Evolutionary conservation across 176 grass and related monocot species (phyloP).

Genomic region (Eremochloa ophiuroides): DNA sequence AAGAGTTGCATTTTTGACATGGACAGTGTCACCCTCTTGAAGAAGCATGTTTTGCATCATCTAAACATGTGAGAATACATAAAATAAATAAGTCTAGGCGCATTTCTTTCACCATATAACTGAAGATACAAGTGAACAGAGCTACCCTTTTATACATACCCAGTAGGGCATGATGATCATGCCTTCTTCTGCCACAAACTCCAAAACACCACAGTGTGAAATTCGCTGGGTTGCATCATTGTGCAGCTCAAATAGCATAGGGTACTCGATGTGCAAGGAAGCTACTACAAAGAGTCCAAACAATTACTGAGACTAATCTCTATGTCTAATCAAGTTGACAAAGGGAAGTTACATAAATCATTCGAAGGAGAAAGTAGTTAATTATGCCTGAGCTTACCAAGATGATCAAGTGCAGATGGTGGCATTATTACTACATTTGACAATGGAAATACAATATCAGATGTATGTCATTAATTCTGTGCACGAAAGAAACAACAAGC

Average conservation of each 20-base stretch:
- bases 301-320: not conserved
- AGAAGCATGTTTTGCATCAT: conserved; percentile 99
- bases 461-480: not conserved
- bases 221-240: conserved; percentile 59
- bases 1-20: conserved; percentile 70
- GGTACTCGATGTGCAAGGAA: conserved; percentile 80
- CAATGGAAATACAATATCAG: conserved; percentile 16
- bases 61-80: conserved; percentile 36
- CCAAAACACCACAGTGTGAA: conserved; percentile 91
- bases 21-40: conserved; percentile 79
- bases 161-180: conserved; percentile 93
- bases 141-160: conserved; percentile 37
- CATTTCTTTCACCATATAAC: conserved; percentile 22
- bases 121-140: not conserved
- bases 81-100: not conserved
- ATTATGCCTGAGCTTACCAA: conserved; percentile 48
- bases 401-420: conserved; percentile 80
- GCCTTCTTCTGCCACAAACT: conserved; percentile 97
- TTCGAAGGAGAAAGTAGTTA: not conserved
- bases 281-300: conserved; percentile 46
- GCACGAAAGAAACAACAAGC: not conserved
- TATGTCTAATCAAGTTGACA: not conserved
- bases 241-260: conserved; percentile 85
- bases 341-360: not conserved
- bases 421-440: conserved; percentile 79